These are phyloP conservation scores for Candida dendrica DNA, from an alignment of 805 yeast species.

Conservation along the genomic window DNA sequence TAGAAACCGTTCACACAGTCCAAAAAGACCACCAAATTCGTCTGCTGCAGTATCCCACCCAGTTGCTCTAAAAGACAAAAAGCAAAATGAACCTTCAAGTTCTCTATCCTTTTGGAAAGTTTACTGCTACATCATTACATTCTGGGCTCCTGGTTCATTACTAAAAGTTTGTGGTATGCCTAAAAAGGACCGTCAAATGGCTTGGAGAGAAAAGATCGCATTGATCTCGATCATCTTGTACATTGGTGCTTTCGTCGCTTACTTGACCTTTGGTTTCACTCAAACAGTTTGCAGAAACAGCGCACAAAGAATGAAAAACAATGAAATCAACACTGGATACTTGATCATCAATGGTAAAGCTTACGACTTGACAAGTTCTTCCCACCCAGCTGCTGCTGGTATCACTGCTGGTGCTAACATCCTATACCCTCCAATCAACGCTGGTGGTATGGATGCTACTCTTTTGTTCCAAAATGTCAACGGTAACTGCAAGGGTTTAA, in stretches of 20 bases:
- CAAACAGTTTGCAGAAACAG: slow-evolving; percentile 61
- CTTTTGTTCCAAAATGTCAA: slow-evolving; percentile 87
- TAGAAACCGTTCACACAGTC: too few species aligned
- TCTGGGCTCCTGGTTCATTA: slow-evolving; percentile 85
- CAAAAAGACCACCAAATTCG: too few species aligned
- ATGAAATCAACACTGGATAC: slow-evolving; percentile 51
- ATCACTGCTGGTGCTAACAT: slow-evolving; percentile 62
- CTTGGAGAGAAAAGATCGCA: slow-evolving; percentile 96
- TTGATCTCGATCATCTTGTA: slow-evolving; percentile 66
- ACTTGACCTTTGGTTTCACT: slow-evolving; percentile 84
- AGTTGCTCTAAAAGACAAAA: not conserved
- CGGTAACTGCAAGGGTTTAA: slow-evolving; percentile 78
- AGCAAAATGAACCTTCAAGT: slow-evolving; percentile 6
- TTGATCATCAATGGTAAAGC: slow-evolving; percentile 80
- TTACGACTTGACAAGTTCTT: slow-evolving; percentile 59
- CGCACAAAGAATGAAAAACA: slow-evolving; percentile 45
- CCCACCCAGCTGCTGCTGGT: slow-evolving; percentile 82
- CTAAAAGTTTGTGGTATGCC: slow-evolving; percentile 69
- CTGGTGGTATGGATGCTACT: slow-evolving; percentile 83
- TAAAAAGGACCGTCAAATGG: slow-evolving; percentile 77
- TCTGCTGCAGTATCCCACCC: too few species aligned
- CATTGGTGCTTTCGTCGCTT: slow-evolving; percentile 76
- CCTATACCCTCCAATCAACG: slow-evolving; percentile 77
- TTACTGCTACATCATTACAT: slow-evolving; percentile 75
- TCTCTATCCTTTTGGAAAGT: slow-evolving; percentile 58